Conservation (phyloP, 805 yeast species). For the Nakazawaea sp. region DNA sequence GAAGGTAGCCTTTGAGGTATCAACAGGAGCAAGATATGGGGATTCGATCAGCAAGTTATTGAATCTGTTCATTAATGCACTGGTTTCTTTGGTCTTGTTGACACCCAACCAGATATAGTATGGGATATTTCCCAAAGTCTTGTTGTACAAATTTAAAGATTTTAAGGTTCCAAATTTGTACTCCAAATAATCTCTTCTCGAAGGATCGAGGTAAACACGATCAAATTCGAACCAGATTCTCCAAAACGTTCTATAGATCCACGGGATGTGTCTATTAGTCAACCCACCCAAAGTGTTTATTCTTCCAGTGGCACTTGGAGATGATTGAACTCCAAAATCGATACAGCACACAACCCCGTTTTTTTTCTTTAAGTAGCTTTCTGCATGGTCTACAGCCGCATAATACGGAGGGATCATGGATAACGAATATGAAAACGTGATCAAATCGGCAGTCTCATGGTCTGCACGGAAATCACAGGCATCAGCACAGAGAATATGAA, state of each 20-base stretch:
- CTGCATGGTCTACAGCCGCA: slow-evolving; percentile 69
- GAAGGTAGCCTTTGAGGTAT: slow-evolving; percentile 19
- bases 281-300: slow-evolving; percentile 72
- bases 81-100: slow-evolving; percentile 44
- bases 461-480: slow-evolving; percentile 64
- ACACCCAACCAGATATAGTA: slow-evolving; percentile 82
- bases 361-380: slow-evolving; percentile 38
- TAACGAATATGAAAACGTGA: slow-evolving; percentile 74
- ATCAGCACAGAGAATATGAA: slow-evolving; percentile 64
- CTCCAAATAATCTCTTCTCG: slow-evolving; percentile 78
- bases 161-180: slow-evolving; percentile 78
- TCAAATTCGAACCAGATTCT: slow-evolving; percentile 85
- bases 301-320: slow-evolving; percentile 58
- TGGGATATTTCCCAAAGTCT: slow-evolving; percentile 64
- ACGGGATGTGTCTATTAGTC: slow-evolving; percentile 62
- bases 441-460: slow-evolving; percentile 49
- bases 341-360: slow-evolving; percentile 64
- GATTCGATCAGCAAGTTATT: slow-evolving; percentile 76
- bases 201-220: slow-evolving; percentile 69
- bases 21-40: slow-evolving; percentile 64
- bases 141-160: slow-evolving; percentile 62
- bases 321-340: slow-evolving; percentile 74
- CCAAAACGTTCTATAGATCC: slow-evolving; percentile 80
- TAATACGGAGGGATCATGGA: slow-evolving; percentile 84
- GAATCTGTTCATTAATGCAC: slow-evolving; percentile 43